A percentile compares a stretch with the other conserved stretches of the same genome.
These are phyloP conservation scores for Skeletonema menzelii DNA, from an alignment of 108 stramenopile species.

Conservation along the genomic window DNA sequence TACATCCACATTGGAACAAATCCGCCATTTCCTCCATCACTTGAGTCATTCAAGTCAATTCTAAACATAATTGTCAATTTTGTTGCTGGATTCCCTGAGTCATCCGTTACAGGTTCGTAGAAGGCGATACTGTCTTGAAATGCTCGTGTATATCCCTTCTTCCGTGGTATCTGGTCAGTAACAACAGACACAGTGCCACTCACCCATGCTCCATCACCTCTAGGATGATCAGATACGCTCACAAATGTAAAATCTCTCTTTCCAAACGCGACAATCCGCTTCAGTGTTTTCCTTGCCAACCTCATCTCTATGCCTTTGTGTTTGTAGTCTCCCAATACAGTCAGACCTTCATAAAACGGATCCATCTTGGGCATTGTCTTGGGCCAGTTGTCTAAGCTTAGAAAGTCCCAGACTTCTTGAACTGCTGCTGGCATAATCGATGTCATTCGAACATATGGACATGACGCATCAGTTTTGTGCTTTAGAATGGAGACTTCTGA, in stretches of 20 bases:
- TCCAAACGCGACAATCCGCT: slow-evolving; percentile 61
- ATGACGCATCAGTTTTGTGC: slow-evolving; percentile 56
- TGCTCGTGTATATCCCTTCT: slow-evolving; percentile 48
- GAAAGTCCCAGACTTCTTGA: slow-evolving; percentile 61
- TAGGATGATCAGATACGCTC: slow-evolving; percentile 51
- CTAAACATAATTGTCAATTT: slow-evolving; percentile 66
- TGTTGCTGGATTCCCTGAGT: slow-evolving; percentile 23
- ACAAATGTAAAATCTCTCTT: slow-evolving; percentile 73
- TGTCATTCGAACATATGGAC: slow-evolving; percentile 75
- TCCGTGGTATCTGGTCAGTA: slow-evolving; percentile 38
- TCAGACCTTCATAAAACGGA: slow-evolving; percentile 67
- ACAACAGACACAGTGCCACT: slow-evolving; percentile 64
- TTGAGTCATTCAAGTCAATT: slow-evolving; percentile 70
- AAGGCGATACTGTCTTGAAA: slow-evolving; percentile 79
- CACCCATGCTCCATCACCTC: slow-evolving; percentile 58
- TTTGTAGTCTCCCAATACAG: slow-evolving; percentile 32
- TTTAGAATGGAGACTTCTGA: slow-evolving; percentile 52
- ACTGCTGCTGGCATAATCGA: slow-evolving; percentile 49
- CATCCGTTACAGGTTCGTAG: slow-evolving; percentile 48
- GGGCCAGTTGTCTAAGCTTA: slow-evolving; percentile 51
- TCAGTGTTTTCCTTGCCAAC: slow-evolving; percentile 58
- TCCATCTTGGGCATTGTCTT: slow-evolving; percentile 74
- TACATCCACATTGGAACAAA: slow-evolving; percentile 73
- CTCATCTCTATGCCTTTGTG: slow-evolving; percentile 54
- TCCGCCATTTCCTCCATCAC: slow-evolving; percentile 54